Conservation (phyloP, 1,284 basidiomycete species). For the Thelephora terrestris region DNA sequence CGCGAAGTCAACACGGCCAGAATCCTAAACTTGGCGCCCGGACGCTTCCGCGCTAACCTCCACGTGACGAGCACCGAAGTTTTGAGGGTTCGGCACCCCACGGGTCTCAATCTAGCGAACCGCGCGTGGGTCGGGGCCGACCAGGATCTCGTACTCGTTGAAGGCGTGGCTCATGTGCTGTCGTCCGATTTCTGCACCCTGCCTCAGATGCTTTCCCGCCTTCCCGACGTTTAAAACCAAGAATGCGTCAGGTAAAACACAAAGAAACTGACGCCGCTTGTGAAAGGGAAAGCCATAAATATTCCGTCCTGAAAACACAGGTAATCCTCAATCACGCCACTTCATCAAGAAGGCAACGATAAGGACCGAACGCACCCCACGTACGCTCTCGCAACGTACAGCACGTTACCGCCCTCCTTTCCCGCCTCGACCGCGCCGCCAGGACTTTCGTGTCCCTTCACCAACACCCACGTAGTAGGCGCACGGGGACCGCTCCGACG, state of each 20-base stretch:
- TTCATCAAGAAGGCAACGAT: conserved; percentile 2
- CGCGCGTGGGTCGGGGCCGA: conserved; percentile 49
- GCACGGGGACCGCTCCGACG: conserved; percentile 31
- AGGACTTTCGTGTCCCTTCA: conserved; percentile 49
- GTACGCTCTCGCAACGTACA: conserved; percentile 54
- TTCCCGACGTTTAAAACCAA: conserved; percentile 52
- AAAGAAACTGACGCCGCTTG: background rate
- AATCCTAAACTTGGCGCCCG: conserved; percentile 48
- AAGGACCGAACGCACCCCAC: conserved; percentile 31
- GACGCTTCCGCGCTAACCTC: conserved; percentile 58
- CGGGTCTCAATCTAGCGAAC: conserved; percentile 47
- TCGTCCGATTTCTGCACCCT: conserved; percentile 55
- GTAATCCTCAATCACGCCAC: background rate
- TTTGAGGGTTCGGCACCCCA: conserved; percentile 34
- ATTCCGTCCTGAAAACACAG: background rate
- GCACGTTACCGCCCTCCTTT: conserved; percentile 36
- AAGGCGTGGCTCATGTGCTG: conserved; percentile 26
- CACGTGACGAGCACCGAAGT: conserved; percentile 41
- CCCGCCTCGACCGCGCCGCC: conserved; percentile 46
- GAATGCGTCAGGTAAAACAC: background rate
- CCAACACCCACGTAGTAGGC: conserved; percentile 53
- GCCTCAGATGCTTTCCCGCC: conserved; percentile 41
- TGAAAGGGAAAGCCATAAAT: background rate
- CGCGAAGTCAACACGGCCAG: no score
- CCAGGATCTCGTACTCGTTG: conserved; percentile 52